Evolutionary conservation across 441 rosid genomes (phyloP).

Genomic region (Hura crepitans): DNA sequence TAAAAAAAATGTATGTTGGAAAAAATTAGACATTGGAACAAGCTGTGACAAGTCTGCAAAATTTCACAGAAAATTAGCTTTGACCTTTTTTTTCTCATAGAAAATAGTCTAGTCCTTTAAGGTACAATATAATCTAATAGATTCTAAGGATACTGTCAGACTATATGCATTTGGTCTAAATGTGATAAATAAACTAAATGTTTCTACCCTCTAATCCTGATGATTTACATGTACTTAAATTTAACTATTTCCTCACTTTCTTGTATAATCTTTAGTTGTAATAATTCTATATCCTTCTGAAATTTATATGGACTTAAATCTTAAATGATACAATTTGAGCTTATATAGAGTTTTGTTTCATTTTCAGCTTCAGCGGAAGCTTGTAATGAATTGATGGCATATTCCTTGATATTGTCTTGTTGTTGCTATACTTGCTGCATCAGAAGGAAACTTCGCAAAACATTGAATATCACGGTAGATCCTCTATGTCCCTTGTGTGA

Average conservation of each 20-base stretch:
- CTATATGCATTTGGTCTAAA: neutral
- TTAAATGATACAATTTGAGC: conserved; percentile 20
- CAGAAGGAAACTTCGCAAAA: conserved; percentile 78
- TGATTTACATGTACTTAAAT: neutral
- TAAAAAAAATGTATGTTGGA: neutral
- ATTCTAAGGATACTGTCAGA: neutral
- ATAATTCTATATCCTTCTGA: neutral
- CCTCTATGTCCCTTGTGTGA: conserved; percentile 10
- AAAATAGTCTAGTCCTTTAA: neutral
- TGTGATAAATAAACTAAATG: neutral
- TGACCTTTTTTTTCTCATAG: neutral
- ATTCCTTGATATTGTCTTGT: conserved; percentile 81
- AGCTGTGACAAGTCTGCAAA: neutral
- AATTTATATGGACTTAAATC: neutral
- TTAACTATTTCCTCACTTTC: neutral
- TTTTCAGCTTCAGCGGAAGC: conserved; percentile 70
- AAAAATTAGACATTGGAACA: neutral
- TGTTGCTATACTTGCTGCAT: conserved; percentile 89
- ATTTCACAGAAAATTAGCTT: neutral
- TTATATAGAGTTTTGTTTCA: conserved; percentile 19
- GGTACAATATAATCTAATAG: neutral
- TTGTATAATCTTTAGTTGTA: neutral
- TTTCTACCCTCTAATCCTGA: neutral
- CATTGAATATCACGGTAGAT: conserved; percentile 62
- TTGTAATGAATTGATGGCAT: conserved; percentile 82